phyloP scores from a whole-genome alignment of 805 yeast species.

The Yamadazyma scolyti region DNA sequence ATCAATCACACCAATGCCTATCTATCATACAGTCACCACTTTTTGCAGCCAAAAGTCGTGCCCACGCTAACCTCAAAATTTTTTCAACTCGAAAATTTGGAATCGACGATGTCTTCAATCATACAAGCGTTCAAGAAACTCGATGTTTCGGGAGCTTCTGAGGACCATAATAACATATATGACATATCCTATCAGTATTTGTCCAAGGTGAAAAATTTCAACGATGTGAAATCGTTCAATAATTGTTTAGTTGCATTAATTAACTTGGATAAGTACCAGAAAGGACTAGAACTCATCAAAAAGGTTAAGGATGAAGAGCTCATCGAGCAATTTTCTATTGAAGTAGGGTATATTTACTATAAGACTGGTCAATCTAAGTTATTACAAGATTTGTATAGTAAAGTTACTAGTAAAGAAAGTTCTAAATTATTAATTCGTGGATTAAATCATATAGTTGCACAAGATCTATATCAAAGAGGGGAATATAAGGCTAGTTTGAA shows the following conservation, averaged over 20 bases:
- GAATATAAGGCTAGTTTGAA: constrained; percentile 37
- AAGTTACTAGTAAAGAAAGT: constrained; percentile 7
- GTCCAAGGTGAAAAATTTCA: constrained; percentile 32
- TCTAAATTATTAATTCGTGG: constrained; percentile 25
- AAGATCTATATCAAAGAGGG: constrained; percentile 49
- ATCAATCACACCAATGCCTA: too few relatives aligned
- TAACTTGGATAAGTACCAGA: constrained; percentile 52
- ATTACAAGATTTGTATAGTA: constrained; percentile 16
- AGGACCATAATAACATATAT: constrained; percentile 34
- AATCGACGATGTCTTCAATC: constrained; percentile 32
- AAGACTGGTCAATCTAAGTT: constrained; percentile 44
- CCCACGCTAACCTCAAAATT: background rate
- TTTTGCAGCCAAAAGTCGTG: constrained; percentile 1
- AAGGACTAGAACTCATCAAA: constrained; percentile 43
- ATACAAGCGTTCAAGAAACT: constrained; percentile 39
- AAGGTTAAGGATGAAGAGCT: constrained; percentile 33
- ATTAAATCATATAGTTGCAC: constrained; percentile 50
- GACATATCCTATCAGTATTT: constrained; percentile 40
- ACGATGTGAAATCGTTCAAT: constrained; percentile 33
- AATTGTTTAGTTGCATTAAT: constrained; percentile 56
- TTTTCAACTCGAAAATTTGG: background rate
- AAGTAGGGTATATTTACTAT: constrained; percentile 58
- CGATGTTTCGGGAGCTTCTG: constrained; percentile 24
- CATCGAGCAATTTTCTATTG: constrained; percentile 38
- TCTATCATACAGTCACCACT: too few relatives aligned